Conservation (phyloP, 805 yeast species). For the Candida golubevii region DNA sequence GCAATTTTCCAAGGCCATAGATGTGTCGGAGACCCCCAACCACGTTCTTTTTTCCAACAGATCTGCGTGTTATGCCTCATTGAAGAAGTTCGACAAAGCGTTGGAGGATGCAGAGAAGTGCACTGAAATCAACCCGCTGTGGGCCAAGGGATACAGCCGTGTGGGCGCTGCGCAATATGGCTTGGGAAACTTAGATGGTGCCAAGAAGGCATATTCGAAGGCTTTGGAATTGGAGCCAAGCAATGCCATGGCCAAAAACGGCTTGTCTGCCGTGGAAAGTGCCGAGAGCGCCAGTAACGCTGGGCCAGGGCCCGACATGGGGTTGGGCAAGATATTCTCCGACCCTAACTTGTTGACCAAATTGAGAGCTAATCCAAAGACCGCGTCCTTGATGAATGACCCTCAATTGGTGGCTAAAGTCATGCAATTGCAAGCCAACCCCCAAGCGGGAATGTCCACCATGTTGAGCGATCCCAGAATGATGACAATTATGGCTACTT, state of each 20-base stretch:
- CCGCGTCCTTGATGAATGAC: conserved; percentile 82
- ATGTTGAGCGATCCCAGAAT: conserved; percentile 78
- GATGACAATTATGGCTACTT: conserved; percentile 81
- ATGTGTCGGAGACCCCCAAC: conserved; percentile 73
- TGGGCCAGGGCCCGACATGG: conserved; percentile 68
- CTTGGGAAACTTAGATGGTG: conserved; percentile 72
- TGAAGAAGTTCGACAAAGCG: conserved; percentile 69
- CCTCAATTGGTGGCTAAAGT: conserved; percentile 76
- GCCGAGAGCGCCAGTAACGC: conserved; percentile 50
- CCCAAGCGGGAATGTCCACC: conserved; percentile 65
- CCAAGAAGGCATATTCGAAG: conserved; percentile 65
- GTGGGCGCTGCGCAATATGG: conserved; percentile 92
- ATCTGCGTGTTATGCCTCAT: conserved; percentile 85
- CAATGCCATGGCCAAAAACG: conserved; percentile 85
- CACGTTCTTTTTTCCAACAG: conserved; percentile 92
- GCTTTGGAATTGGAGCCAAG: conserved; percentile 76
- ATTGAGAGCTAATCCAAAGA: conserved; percentile 78
- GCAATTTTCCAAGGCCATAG: conserved; percentile 81
- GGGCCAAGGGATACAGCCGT: conserved; percentile 96
- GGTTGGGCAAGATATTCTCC: conserved; percentile 70
- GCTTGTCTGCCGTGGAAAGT: conserved; percentile 64
- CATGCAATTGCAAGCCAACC: conserved; percentile 58
- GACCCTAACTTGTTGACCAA: conserved; percentile 78
- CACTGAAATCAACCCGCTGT: conserved; percentile 70
- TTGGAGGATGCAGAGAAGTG: conserved; percentile 82